Base-by-base conservation (phyloP, 495 filamentous ascomycete species). In the Talaromyces trachyspermus region DNA sequence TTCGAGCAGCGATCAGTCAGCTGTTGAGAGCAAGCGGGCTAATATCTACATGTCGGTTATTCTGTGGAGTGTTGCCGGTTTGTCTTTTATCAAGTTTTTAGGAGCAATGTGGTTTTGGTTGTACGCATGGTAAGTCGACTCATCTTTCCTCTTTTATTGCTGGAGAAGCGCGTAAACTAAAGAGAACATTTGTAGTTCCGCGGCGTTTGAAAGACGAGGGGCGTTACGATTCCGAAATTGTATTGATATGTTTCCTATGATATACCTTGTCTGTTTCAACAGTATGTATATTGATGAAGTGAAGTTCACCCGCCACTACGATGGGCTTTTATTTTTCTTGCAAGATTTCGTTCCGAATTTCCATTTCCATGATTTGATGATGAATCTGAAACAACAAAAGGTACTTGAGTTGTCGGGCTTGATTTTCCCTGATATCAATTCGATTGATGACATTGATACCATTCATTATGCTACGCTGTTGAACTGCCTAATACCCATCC, bases 101-200 rank as follows among this genome's bases (percentile, higher is more conserved):
- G 94, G 94, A 7, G 87, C 86, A 0, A 68, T 88, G 61, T 99
- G 94, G 94, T 99, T 94, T 81, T 97, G 76, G 75, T 96, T 57
- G 82, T 95, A 49, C 75, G 92, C 55, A 78, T 95, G 81, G 91
- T 92, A 55, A 80, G 88, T 65, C 22, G 2, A 12, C 17, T 27
- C 8, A n/a, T 38, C 26, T 43, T 19, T 24, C n/a, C 14, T 10
- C n/a, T 35, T 2, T 38, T 24, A 4, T 0, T 19, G 49, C 24
- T 11, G 8, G 23, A 11, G 2, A 11, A 48, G 4, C 14, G 19
- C 18, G 8, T 20, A 46, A 14, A 20, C 26, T 15, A 25, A 19
- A 38, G 43, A 61, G 65, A 55, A 65, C 39, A 1, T 20, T 8
- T 8, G 17, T 46, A 74, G 71, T 75, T 76, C 65, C 71, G 73